Evolutionary conservation across 1,284 basidiomycete genomes (phyloP), one percentile per base, ranked within the genome.

Genomic region (Heterobasidion annosum): DNA sequence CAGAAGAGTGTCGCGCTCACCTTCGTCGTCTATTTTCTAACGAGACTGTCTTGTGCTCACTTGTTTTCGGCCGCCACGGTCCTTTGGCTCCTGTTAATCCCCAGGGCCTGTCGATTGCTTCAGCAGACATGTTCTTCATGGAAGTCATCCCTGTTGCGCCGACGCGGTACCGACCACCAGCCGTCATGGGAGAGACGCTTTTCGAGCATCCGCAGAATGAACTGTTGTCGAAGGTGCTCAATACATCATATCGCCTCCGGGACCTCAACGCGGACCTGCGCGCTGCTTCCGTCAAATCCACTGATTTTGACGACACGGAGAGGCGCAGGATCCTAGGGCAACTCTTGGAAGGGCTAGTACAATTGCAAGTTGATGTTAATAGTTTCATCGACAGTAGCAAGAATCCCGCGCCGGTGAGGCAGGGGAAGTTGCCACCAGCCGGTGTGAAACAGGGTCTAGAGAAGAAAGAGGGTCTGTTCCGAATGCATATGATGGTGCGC

Each of bases 201-300:
- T 98, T 98, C 65, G 97, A 99, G 67, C 95, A 98, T 70, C 84
- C 94, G 1, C 96, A 99, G 65, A 99, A 99, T 69, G 90, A 94
- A 64, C 81, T 98, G n/a, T 76, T 99, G 50, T 79, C 90, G 35
- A 88, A 82, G 63, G 82, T 98, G 44, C 76, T 99, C 56, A 80
- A 80, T 35, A 93, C 92, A 1, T 88, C 88, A 6, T 90, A 91
- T 64, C 81, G 83, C 16, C 76, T 97, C 58, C 83, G 90, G 37
- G 89, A 94, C 65, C 69, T 91, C 51, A 95, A 89, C 66, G 70
- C 79, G 46, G 82, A 81, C 34, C 70, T 97, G 44, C 77, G 77
- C 18, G 74, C 76, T 6, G 79, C 79, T n/a, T 79, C 79, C 6
- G 69, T 72, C 56, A 91, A 92, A 68, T 74, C 70, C 2, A 73